Percentiles rank a stretch among this genome's conserved stretches.
Evolutionary conservation across 495 filamentous ascomycete genomes (phyloP).

Genomic region (Corynascus novoguineensis): DNA sequence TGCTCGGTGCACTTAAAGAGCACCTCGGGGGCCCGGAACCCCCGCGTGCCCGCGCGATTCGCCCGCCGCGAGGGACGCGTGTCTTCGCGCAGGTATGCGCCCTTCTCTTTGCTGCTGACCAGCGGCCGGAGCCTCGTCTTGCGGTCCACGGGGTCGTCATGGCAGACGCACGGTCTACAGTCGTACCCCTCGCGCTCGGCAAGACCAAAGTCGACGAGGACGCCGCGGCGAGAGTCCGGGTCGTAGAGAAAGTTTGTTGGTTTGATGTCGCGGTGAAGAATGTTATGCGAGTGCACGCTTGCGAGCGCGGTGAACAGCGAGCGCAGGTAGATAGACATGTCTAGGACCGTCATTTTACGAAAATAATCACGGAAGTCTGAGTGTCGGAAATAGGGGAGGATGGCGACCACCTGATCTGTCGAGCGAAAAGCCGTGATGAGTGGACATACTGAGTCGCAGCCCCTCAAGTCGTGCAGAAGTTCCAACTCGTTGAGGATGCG

Average conservation of each 20-base stretch:
- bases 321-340: slow-evolving; percentile 83
- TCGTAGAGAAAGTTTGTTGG: slow-evolving; percentile 99
- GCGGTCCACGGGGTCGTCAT: slow-evolving; percentile 41
- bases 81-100: slow-evolving; percentile 80
- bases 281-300: slow-evolving; percentile 73
- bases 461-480: slow-evolving; percentile 82
- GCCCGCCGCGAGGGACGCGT: slow-evolving; percentile 80
- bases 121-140: slow-evolving; percentile 37
- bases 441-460: slow-evolving; percentile 80
- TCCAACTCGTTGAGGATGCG: slow-evolving; percentile 97
- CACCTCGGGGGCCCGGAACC: slow-evolving; percentile 94
- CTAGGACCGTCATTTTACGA: slow-evolving; percentile 71
- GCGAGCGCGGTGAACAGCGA: slow-evolving; percentile 80
- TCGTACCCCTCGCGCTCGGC: slow-evolving; percentile 78
- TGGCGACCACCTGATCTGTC: slow-evolving; percentile 89
- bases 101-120: slow-evolving; percentile 44
- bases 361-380: slow-evolving; percentile 96
- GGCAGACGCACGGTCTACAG: slow-evolving; percentile 66
- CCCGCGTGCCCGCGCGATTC: slow-evolving; percentile 92
- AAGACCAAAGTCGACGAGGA: slow-evolving; percentile 93
- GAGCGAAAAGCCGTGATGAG: slow-evolving; percentile 93
- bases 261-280: slow-evolving; percentile 96
- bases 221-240: slow-evolving; percentile 68
- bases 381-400: slow-evolving; percentile 93
- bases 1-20: slow-evolving; percentile 96